Evolutionary conservation across 345 rosid genomes (phyloP), one percentile per base, ranked within the genome.

Genomic region (Eutrema yunnanense): DNA sequence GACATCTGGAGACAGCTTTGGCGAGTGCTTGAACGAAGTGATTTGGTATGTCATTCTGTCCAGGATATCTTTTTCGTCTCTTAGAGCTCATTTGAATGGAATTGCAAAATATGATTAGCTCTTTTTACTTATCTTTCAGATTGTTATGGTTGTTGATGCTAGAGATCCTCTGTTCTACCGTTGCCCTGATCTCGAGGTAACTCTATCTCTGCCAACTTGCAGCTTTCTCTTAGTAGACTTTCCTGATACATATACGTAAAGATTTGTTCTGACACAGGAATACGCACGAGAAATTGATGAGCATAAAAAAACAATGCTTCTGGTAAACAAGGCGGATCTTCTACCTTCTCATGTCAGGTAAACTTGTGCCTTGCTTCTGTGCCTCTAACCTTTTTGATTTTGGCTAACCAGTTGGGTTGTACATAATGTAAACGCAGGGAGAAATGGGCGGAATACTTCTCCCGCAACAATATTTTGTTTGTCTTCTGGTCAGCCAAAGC

Each of bases 1-100:
- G 98, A 94, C 80, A 91, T 94, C 41, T 91, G 98, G 98, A 86
- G 98, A 77, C 98, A 89, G 63, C 96, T 94, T 70, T 93, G 98
- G 98, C 93, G 97, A 32, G 98, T 93, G 72, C 87, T 90, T 79
- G 98, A 93, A 59, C 92, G 95, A 50, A 88, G 95, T 88, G 96
- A 94, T 82, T 80, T 94, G 91, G 98, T 93, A 81, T 81, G 78
- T 19, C 44, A 26, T 5, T 73, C 59, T 43, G 1, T 57, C 61
- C 43, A 55, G 3, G 40, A 44, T 65, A 2, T 29, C 16, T 9
- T 14, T 52, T n/a, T 34, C 6, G 6, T 22, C 61, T 66, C 7
- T 9, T 61, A 50, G 38, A 22, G 1, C 49, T 40, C 43, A 46
- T 44, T 60, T 36, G 16, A 4, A 5, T 11, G 8, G 36, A 27